These are phyloP conservation scores for Paspalum vaginatum DNA, from an alignment of 176 grass and related monocot genomes.

Conservation along the genomic window DNA sequence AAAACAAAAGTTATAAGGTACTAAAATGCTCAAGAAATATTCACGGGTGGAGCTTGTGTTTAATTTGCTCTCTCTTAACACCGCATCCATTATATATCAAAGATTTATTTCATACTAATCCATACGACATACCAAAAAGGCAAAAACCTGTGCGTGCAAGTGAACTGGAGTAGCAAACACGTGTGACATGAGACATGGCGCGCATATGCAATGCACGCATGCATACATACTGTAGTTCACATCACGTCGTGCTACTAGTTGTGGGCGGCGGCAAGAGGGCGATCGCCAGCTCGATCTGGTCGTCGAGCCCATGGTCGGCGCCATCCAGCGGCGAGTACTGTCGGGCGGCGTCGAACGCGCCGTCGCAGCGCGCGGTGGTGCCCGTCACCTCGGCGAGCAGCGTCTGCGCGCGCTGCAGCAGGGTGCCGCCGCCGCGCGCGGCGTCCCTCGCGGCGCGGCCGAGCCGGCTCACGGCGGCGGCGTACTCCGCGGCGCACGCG, in stretches of 20 bases:
- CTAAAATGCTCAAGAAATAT: too few species aligned
- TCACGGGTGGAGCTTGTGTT: too few species aligned
- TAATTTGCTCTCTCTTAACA: background rate
- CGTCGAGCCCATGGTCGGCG: background rate
- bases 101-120: background rate
- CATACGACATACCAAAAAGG: background rate
- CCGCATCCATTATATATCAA: background rate
- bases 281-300: background rate
- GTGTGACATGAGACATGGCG: too few species aligned
- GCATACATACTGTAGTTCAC: background rate
- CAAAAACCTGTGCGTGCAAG: background rate
- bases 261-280: background rate
- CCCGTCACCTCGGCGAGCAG: slow-evolving; percentile 17
- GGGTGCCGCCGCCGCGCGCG: too few species aligned
- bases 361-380: slow-evolving; percentile 29
- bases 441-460: slow-evolving; percentile 8
- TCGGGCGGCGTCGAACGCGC: slow-evolving; percentile 5
- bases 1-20: too few species aligned
- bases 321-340: background rate
- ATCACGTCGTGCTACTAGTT: background rate
- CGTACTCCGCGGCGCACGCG: slow-evolving; percentile 33
- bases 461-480: slow-evolving; percentile 36
- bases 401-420: slow-evolving; percentile 8
- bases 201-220: too few species aligned
- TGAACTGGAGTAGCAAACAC: too few species aligned